phyloP scores from a whole-genome alignment of 2,329 filamentous ascomycete species.

The Fusarium heterosporum region DNA sequence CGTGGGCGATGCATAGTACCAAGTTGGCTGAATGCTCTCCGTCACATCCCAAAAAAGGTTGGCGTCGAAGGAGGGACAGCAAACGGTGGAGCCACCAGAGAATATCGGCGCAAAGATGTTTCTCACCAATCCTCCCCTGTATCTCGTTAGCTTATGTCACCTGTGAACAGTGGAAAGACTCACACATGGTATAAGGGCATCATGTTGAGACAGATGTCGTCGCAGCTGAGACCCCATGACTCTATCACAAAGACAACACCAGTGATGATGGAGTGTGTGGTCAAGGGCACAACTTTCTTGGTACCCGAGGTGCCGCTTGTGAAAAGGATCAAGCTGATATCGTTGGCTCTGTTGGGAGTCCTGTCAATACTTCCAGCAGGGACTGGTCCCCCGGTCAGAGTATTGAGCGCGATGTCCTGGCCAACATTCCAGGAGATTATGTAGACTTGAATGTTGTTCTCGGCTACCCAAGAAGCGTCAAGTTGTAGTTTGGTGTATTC shows the following conservation, averaged over 20 bases:
- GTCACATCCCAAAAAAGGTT: constrained; percentile 19
- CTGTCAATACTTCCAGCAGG: rapidly evolving
- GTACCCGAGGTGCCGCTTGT: constrained; percentile 14
- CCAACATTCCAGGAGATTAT: background rate
- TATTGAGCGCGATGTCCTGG: background rate
- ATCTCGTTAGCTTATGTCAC: rapidly evolving
- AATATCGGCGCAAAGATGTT: constrained; percentile 11
- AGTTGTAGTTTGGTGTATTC: constrained; percentile 4
- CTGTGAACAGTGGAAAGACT: rapidly evolving
- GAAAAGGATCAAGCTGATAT: constrained; percentile 16
- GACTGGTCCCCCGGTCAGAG: background rate
- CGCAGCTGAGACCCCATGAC: background rate
- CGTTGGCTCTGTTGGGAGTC: constrained; percentile 10
- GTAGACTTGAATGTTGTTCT: background rate
- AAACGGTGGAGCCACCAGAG: background rate
- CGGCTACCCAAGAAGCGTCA: background rate
- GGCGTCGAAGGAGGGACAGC: constrained; percentile 15
- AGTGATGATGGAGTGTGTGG: background rate
- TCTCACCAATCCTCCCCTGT: background rate
- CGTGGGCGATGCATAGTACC: constrained; percentile 16
- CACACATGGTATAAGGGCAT: constrained; percentile 24
- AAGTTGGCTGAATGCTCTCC: constrained; percentile 4
- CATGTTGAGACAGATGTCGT: constrained; percentile 17
- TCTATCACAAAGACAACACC: constrained; percentile 18
- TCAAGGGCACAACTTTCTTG: constrained; percentile 3